phyloP scores from a whole-genome alignment of 768 basidiomycete species.

The Tulasnella sp. region DNA sequence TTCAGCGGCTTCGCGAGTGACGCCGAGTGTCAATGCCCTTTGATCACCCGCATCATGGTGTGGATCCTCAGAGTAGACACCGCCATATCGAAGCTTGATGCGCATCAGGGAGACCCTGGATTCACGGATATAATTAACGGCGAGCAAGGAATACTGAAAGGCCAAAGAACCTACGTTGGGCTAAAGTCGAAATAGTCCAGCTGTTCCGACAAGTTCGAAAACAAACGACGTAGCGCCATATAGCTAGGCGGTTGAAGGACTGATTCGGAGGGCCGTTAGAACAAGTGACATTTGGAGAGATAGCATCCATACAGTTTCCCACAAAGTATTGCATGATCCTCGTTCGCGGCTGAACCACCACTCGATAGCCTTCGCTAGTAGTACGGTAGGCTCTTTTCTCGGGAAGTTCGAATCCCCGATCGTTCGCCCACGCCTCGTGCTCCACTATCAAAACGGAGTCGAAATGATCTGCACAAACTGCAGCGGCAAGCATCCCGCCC shows the following conservation, averaged over 20 bases:
- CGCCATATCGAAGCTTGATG: neutral
- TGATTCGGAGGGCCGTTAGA: neutral
- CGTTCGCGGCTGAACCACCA: neutral
- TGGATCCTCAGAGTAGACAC: neutral
- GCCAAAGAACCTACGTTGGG: neutral
- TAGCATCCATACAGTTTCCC: neutral
- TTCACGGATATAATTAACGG: neutral
- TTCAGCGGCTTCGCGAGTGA: slow-evolving; percentile 17
- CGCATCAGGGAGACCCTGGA: neutral
- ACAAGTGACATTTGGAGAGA: neutral
- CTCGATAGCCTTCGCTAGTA: neutral
- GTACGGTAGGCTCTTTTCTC: neutral
- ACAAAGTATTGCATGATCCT: slow-evolving; percentile 15
- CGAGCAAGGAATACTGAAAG: neutral
- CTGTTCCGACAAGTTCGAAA: slow-evolving; percentile 4
- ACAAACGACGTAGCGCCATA: neutral
- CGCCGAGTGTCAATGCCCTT: neutral
- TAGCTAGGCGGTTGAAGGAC: slow-evolving; percentile 11
- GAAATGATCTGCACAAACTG: slow-evolving; percentile 19
- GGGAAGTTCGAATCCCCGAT: neutral
- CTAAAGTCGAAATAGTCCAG: slow-evolving; percentile 6
- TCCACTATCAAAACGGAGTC: slow-evolving; percentile 16
- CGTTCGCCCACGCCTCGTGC: slow-evolving; percentile 9
- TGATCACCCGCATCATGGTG: neutral
- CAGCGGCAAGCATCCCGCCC: slow-evolving; percentile 11